phyloP scores from a whole-genome alignment of 2,329 filamentous ascomycete genomes.

The Pseudogymnoascus sp. region DNA sequence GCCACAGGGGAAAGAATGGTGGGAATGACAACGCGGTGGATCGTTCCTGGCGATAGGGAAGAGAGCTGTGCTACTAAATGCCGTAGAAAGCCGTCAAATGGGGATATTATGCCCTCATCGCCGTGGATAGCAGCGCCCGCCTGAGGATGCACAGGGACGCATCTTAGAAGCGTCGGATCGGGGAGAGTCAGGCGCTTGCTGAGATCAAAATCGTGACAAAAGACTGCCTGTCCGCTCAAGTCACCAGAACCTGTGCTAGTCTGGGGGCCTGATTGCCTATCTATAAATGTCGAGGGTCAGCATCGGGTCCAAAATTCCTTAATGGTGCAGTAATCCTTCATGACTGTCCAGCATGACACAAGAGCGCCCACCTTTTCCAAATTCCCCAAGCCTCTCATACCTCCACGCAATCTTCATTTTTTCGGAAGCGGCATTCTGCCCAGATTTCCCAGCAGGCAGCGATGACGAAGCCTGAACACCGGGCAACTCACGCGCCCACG shows the following conservation, averaged over 20 bases:
- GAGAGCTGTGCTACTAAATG: conserved; percentile 47
- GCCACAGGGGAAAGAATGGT: conserved; percentile 77
- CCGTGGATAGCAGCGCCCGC: conserved; percentile 14
- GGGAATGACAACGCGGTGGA: conserved; percentile 81
- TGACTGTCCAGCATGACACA: not conserved
- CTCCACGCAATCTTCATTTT: conserved; percentile 99
- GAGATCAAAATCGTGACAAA: conserved; percentile 68
- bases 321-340: conserved; percentile 15
- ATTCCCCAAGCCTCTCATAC: conserved; percentile 76
- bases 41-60: conserved; percentile 46
- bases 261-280: conserved; percentile 21
- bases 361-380: conserved; percentile 40
- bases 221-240: conserved; percentile 29
- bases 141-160: conserved; percentile 36
- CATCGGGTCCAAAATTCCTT: conserved; percentile 2
- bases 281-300: conserved; percentile 14
- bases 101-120: conserved; percentile 34
- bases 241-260: conserved; percentile 10
- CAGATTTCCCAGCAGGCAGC: conserved; percentile 30
- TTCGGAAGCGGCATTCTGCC: conserved; percentile 32
- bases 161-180: conserved; percentile 41
- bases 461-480: conserved; percentile 43
- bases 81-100: conserved; percentile 56
- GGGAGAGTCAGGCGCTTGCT: conserved; percentile 54
- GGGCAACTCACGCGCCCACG: conserved; percentile 77